Base-by-base conservation (phyloP, 2,329 filamentous ascomycete species). In the Akanthomyces dipterigenus region DNA sequence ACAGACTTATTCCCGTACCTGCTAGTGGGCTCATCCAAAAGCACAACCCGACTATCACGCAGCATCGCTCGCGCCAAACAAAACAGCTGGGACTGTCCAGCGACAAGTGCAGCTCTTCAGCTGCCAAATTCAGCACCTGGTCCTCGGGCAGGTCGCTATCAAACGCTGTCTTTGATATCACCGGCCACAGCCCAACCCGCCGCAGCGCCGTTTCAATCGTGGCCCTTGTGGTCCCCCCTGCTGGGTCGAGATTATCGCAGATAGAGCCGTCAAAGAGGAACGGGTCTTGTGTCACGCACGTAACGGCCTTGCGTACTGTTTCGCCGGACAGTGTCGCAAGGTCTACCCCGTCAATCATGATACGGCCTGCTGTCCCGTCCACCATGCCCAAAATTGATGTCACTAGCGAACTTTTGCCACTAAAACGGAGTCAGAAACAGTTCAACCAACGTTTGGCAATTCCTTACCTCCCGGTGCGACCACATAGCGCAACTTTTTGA, bases 311-410 rank as follows among this genome's bases (percentile, higher is more conserved):
- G 6, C 49, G 49, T 11, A 54, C 14, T 18, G 49, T 54, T 18
- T 55, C 58, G 6, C 46, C 26, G 18, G 26, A 24, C 8, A 60
- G 26, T 22, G 14, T 26, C 1, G 48, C 18, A 28, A 60, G 42
- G 40, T 60, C 49, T 16, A 53, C 48, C 3, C 49, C 57, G 24
- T 60, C 57, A 24, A 54, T 36, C 24, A 51, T 28, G 28, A 60
- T 60, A 9, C 38, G 38, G 26, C 57, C 57, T 12, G 46, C 46
- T 12, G 48, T 53, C n/a, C 46, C 28, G 31, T 54, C 56, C 46
- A 53, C 24, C 56, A 60, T 42, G 7, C 48, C 57, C 49, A 54
- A 28, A 26, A 60, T 60, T n/a, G 49, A 60, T 24, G 57, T 53
- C 18, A 60, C 26, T 18, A 54, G 48, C 3, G 56, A 60, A 9